A percentile compares a stretch with the other conserved stretches of the same genome.
Evolutionary conservation across 805 yeast genomes (phyloP).

Genomic region (Candida anglica): DNA sequence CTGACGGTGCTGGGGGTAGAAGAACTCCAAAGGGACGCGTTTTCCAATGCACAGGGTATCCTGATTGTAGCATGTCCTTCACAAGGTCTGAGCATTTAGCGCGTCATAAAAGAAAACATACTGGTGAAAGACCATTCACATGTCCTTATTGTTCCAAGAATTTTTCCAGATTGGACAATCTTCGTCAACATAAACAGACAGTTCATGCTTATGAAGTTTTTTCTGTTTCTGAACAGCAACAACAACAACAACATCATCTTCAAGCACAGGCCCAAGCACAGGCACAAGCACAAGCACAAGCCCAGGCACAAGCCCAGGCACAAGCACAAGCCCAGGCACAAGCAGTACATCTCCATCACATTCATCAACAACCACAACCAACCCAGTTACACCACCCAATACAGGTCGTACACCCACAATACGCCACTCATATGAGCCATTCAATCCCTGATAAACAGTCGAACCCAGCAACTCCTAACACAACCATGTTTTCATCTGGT

Average conservation of each 20-base stretch:
- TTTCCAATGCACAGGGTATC: constrained; percentile 82
- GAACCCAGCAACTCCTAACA: constrained; percentile 2
- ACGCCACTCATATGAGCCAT: constrained; percentile 3
- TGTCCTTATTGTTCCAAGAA: constrained; percentile 78
- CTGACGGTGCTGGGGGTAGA: too few relatives aligned
- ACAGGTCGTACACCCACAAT: background rate
- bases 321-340: constrained; percentile 1
- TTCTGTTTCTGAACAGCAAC: constrained; percentile 6
- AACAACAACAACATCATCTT: constrained; percentile 3
- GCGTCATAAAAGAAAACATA: constrained; percentile 87
- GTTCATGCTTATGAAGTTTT: constrained; percentile 42
- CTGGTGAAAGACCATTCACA: constrained; percentile 90
- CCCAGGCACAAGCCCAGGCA: too few relatives aligned
- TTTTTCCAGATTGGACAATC: constrained; percentile 81
- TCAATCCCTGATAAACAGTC: constrained; percentile 1
- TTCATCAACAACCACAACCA: constrained; percentile 5
- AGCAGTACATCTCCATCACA: constrained; percentile 2
- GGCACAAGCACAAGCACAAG: too few relatives aligned
- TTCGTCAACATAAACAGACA: constrained; percentile 88
- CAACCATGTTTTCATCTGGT: constrained; percentile 1
- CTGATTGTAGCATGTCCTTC: constrained; percentile 84
- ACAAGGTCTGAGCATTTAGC: constrained; percentile 91
- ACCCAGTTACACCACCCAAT: constrained; percentile 2
- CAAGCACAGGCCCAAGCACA: too few relatives aligned
- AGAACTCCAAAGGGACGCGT: constrained; percentile 68